A percentile compares a stretch with the other conserved stretches of the same genome.
phyloP scores from a whole-genome alignment of 352 stramenopile species.

The Pythium insidiosum region DNA sequence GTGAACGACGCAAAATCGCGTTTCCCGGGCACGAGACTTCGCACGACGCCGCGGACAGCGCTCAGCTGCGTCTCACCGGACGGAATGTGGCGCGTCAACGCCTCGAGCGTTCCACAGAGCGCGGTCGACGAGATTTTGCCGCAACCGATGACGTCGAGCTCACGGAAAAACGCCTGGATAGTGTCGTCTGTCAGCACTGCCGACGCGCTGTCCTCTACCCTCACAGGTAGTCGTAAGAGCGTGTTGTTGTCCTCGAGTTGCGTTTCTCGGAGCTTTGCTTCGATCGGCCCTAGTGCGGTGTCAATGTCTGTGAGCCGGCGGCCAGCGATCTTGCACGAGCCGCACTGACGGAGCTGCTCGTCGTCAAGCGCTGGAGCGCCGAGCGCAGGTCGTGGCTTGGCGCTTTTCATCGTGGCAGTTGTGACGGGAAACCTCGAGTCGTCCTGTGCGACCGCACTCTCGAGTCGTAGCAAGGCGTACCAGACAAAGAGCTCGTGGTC shows the following conservation, averaged over 20 bases:
- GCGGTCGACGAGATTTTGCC: slow-evolving; percentile 37
- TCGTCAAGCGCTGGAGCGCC: slow-evolving; percentile 5
- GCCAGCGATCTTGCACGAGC: neutral
- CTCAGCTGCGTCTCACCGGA: neutral
- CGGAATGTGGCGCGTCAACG: slow-evolving; percentile 35
- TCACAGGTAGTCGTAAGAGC: too few relatives aligned
- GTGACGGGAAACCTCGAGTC: slow-evolving; percentile 30
- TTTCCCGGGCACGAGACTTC: slow-evolving; percentile 17
- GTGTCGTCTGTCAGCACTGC: slow-evolving; percentile 7
- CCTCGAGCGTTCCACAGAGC: slow-evolving; percentile 24
- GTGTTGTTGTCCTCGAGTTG: too few relatives aligned
- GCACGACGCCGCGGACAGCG: neutral
- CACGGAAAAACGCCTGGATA: slow-evolving; percentile 31
- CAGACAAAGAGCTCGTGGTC: slow-evolving; percentile 44
- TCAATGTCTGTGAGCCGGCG: too few relatives aligned
- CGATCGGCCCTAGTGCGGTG: too few relatives aligned
- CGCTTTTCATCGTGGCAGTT: slow-evolving; percentile 11
- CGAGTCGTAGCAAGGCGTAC: slow-evolving; percentile 45
- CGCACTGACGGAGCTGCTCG: slow-evolving; percentile 1
- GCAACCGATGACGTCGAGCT: slow-evolving; percentile 36
- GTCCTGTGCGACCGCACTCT: slow-evolving; percentile 39
- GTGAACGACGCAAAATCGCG: slow-evolving; percentile 15
- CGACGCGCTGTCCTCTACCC: neutral
- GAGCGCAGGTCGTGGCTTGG: slow-evolving; percentile 9
- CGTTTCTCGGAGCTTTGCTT: too few relatives aligned